Evolutionary conservation across 108 stramenopile species (phyloP).

Genomic region (Stephanodiscus triporus): DNA sequence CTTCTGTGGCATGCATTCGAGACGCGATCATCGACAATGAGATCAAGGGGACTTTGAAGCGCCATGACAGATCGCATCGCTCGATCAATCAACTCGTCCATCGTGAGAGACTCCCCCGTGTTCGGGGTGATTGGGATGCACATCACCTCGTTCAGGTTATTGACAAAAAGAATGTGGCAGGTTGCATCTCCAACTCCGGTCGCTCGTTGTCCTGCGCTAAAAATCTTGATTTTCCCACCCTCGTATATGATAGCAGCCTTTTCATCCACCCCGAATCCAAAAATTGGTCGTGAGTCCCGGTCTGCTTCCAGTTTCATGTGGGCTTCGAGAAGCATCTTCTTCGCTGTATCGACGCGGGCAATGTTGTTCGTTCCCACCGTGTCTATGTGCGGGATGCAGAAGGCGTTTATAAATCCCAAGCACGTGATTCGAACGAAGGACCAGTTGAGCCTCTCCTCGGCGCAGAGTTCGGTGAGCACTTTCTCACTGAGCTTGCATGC

Average conservation of each 20-base stretch:
- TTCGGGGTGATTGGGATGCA: too few species aligned
- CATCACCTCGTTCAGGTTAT: too few species aligned
- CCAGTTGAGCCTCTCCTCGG: constrained; percentile 43
- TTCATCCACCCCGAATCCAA: constrained; percentile 35
- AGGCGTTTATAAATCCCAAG: constrained; percentile 36
- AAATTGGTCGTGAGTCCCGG: constrained; percentile 10
- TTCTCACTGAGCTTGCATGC: constrained; percentile 27
- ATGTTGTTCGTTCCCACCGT: constrained; percentile 21
- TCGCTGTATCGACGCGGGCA: constrained; percentile 17
- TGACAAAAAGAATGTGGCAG: constrained; percentile 22
- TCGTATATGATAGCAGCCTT: constrained; percentile 5
- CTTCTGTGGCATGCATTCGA: too few species aligned
- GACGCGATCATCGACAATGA: too few species aligned
- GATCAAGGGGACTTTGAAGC: too few species aligned
- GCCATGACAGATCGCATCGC: too few species aligned
- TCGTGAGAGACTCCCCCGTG: too few species aligned
- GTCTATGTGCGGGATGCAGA: constrained; percentile 47
- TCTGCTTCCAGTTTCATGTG: constrained; percentile 15
- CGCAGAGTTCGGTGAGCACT: constrained; percentile 13
- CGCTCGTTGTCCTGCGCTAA: constrained; percentile 11
- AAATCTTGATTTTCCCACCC: not conserved
- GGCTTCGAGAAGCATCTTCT: constrained; percentile 25
- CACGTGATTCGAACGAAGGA: constrained; percentile 35
- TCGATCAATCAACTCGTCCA: too few species aligned
- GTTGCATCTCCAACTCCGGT: constrained; percentile 41